Conservation (phyloP, 2,329 filamentous ascomycete species). For the Trichoderma endophyticum region DNA sequence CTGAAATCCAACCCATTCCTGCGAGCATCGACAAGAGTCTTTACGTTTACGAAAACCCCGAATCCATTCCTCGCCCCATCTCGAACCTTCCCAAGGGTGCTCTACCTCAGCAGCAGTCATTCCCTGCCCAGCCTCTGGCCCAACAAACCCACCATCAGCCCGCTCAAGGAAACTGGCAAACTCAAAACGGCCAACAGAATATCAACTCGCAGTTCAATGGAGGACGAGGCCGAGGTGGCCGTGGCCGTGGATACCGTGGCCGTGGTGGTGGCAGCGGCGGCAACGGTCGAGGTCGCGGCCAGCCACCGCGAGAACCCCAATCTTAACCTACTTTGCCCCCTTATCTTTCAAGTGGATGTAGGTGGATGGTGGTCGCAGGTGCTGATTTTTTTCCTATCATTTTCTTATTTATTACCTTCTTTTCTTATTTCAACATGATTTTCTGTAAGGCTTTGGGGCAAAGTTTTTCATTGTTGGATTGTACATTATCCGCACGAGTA, state of each 20-base stretch:
- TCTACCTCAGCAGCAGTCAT: constrained; percentile 27
- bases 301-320: constrained; percentile 34
- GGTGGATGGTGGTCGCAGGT: constrained; percentile 26
- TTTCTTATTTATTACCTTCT: constrained; percentile 6
- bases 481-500: constrained; percentile 41
- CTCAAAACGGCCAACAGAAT: constrained; percentile 38
- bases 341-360: constrained; percentile 22
- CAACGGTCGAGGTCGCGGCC: constrained; percentile 37
- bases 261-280: constrained; percentile 33
- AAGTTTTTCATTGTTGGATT: constrained; percentile 37
- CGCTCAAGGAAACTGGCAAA: constrained; percentile 42
- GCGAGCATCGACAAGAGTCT: constrained; percentile 93
- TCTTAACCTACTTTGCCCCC: constrained; percentile 28
- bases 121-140: constrained; percentile 19
- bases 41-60: constrained; percentile 96
- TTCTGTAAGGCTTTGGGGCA: constrained; percentile 29
- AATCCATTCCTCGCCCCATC: constrained; percentile 84
- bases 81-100: constrained; percentile 44
- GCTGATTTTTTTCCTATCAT: constrained; percentile 15
- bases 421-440: constrained; percentile 28
- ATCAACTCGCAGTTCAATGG: constrained; percentile 33
- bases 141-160: constrained; percentile 23
- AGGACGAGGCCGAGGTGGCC: constrained; percentile 38
- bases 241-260: constrained; percentile 39
- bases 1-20: constrained; percentile 96